phyloP scores from a whole-genome alignment of 768 basidiomycete species.

The Clathrus columnatus region DNA sequence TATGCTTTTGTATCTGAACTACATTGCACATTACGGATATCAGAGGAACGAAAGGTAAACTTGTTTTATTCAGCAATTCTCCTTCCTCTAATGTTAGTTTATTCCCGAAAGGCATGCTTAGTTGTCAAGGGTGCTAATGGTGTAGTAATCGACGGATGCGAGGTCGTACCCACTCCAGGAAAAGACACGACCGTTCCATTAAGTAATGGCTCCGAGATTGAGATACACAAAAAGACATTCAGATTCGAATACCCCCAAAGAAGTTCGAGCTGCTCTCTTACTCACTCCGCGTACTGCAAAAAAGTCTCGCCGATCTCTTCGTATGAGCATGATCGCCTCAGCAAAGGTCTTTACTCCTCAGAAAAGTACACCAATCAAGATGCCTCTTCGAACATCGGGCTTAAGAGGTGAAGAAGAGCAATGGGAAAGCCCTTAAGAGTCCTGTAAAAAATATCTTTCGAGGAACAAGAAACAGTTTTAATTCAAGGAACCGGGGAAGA shows the following conservation, averaged over 20 bases:
- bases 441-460: slow-evolving; percentile 27
- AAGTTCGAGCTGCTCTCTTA: slow-evolving; percentile 43
- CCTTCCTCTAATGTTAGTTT: background rate
- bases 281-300: slow-evolving; percentile 39
- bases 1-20: slow-evolving; percentile 52
- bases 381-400: background rate
- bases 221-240: slow-evolving; percentile 62
- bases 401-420: background rate
- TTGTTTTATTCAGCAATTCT: background rate
- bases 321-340: slow-evolving; percentile 68
- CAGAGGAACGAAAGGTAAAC: slow-evolving; percentile 48
- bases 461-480: slow-evolving; percentile 38
- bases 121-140: slow-evolving; percentile 52
- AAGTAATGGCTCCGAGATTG: slow-evolving; percentile 54
- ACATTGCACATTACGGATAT: slow-evolving; percentile 61
- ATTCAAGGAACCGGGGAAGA: slow-evolving; percentile 53
- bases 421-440: slow-evolving; percentile 1
- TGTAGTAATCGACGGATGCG: slow-evolving; percentile 51
- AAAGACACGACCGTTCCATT: slow-evolving; percentile 45
- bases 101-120: slow-evolving; percentile 57
- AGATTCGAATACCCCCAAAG: slow-evolving; percentile 70
- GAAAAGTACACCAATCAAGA: slow-evolving; percentile 37
- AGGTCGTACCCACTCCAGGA: slow-evolving; percentile 40
- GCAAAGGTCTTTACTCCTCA: slow-evolving; percentile 66
- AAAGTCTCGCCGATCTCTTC: slow-evolving; percentile 37